These are phyloP conservation scores for Skeletonema potamos DNA, from an alignment of 108 stramenopile genomes.

Conservation along the genomic window DNA sequence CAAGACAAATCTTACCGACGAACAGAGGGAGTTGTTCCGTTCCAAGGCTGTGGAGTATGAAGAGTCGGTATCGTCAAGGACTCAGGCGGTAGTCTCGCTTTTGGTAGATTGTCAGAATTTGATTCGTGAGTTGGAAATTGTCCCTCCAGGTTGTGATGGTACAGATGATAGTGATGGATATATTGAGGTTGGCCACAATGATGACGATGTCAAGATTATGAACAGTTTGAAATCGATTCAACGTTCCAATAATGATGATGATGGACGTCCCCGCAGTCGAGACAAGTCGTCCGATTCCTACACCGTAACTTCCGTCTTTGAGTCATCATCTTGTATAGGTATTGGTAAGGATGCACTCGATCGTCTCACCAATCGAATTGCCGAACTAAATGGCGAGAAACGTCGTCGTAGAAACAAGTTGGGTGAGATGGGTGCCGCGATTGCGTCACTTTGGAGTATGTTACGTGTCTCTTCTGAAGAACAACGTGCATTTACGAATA, in stretches of 20 bases:
- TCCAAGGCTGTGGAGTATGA: constrained; percentile 70
- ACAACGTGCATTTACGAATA: constrained; percentile 81
- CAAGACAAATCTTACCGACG: constrained; percentile 61
- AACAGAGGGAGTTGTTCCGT: constrained; percentile 61
- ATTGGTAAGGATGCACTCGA: constrained; percentile 79
- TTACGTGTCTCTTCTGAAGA: constrained; percentile 82
- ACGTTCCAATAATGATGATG: neutral
- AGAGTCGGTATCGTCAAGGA: constrained; percentile 60
- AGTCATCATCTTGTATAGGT: constrained; percentile 73
- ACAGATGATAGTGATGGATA: constrained; percentile 1
- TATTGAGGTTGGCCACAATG: constrained; percentile 18
- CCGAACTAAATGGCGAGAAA: constrained; percentile 83
- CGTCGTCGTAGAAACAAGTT: constrained; percentile 62
- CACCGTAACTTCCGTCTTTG: constrained; percentile 70
- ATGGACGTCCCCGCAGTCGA: constrained; percentile 1
- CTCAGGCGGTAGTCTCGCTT: constrained; percentile 63
- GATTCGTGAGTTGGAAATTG: constrained; percentile 74
- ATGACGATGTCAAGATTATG: constrained; percentile 49
- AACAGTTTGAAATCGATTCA: constrained; percentile 25
- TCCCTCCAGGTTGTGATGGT: constrained; percentile 25
- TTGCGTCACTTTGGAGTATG: constrained; percentile 89
- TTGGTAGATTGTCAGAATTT: constrained; percentile 80
- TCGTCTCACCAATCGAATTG: constrained; percentile 64
- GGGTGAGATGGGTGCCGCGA: constrained; percentile 84
- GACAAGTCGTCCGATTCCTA: constrained; percentile 28